A percentile compares a stretch with the other conserved stretches of the same genome.
phyloP scores from a whole-genome alignment of 345 rosid species.

The Cardamine chenopodiifolia region DNA sequence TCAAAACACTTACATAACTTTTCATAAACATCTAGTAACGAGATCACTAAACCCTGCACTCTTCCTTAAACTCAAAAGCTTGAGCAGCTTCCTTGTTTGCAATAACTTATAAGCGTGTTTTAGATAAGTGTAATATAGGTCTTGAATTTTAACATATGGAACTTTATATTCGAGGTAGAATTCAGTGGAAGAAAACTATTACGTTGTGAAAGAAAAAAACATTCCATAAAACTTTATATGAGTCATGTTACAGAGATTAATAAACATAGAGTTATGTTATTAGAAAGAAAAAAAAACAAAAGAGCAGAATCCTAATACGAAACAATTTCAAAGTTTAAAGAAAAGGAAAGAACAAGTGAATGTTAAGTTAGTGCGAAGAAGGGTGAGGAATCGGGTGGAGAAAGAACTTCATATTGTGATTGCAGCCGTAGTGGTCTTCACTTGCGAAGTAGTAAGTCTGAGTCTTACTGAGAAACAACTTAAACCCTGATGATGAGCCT shows the following conservation, averaged over 20 bases:
- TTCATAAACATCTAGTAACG: too few species aligned
- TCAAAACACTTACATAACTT: too few species aligned
- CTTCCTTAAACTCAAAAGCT: neutral
- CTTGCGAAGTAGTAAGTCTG: conserved; percentile 3
- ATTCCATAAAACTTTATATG: neutral
- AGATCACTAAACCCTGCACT: too few species aligned
- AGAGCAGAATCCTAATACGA: neutral
- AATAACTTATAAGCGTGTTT: neutral
- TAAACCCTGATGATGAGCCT: conserved; percentile 1
- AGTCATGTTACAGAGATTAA: neutral
- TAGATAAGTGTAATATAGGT: neutral
- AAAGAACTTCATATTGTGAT: conserved; percentile 11
- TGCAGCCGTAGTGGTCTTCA: neutral
- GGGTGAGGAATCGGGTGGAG: neutral
- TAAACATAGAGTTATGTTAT: neutral
- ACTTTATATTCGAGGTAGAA: neutral
- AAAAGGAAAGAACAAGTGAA: neutral
- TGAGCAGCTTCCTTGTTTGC: conserved; percentile 1
- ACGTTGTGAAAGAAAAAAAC: neutral
- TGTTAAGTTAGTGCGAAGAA: neutral
- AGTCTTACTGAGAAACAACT: neutral
- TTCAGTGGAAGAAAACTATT: neutral
- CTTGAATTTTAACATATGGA: neutral
- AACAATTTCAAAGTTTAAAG: neutral
- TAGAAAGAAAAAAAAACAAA: neutral